These are phyloP conservation scores for Globisporangium uncinulatum DNA, from an alignment of 352 stramenopile genomes.

Conservation along the genomic window DNA sequence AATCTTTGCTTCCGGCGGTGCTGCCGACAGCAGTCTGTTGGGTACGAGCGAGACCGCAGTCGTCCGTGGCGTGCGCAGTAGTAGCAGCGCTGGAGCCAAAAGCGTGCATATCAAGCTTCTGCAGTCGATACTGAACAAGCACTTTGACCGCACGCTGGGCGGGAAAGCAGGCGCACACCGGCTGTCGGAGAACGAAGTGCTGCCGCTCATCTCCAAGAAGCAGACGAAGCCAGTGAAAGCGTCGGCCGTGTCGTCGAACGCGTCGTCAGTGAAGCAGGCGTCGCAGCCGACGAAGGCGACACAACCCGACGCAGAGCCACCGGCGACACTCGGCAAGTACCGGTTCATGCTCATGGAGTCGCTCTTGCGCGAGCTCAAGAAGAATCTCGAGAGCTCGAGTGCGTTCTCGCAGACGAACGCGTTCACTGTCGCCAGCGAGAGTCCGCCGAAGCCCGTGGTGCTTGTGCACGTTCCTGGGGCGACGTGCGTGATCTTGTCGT, in stretches of 20 bases:
- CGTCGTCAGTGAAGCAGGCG: conserved; percentile 16
- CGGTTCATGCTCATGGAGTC: conserved; percentile 60
- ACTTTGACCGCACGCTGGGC: conserved; percentile 32
- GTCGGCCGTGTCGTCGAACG: conserved; percentile 8
- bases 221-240: conserved; percentile 26
- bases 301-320: conserved; percentile 24
- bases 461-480: conserved; percentile 55
- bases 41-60: conserved; percentile 9
- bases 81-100: conserved; percentile 9
- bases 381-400: conserved; percentile 40
- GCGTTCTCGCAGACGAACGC: conserved; percentile 40
- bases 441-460: conserved; percentile 53
- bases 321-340: conserved; percentile 36
- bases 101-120: conserved; percentile 28
- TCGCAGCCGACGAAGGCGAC: conserved; percentile 25
- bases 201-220: conserved; percentile 27
- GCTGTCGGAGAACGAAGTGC: conserved; percentile 13
- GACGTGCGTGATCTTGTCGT: conserved; percentile 72
- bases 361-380: conserved; percentile 45
- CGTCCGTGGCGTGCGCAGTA: background rate
- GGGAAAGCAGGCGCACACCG: conserved; percentile 13
- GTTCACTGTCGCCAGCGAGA: conserved; percentile 64
- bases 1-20: conserved; percentile 18
- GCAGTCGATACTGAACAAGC: conserved; percentile 42
- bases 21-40: background rate